Base-by-base conservation (phyloP, 1,284 basidiomycete genomes). In the Tetrapyrgos nigripes region DNA sequence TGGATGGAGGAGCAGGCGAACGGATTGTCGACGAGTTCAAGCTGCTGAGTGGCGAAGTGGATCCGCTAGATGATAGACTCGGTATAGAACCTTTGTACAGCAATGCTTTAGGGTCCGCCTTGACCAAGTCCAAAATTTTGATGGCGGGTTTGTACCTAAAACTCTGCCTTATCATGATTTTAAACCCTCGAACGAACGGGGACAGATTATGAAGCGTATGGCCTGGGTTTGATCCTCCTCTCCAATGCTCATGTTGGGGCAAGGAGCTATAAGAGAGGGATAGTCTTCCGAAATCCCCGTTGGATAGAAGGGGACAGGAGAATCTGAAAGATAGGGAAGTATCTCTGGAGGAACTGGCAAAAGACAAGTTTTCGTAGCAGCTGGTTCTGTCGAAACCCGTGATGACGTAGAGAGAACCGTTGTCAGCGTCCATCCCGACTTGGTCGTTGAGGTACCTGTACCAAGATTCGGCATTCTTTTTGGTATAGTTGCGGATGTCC, bases 371-470 rank as follows among this genome's bases (percentile, higher is more conserved):
- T 24, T 35, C 50, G n/a, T 35, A 52, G 33, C 31, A 14, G 21
- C 10, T 37, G n/a, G 33, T 24, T 19, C 35, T 52, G 33, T 52
- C 50, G 26, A 26, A 52, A 19, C 50, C 50, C 23, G 50, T 52
- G 21, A 52, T 52, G 33, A 52, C 19, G 27, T 52, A 52, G 17
- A 52, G 35, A 23, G 50, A 35, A 37, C 37, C 50, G 19, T 52
- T 52, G 11, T 52, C 23, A 3, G 37, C 37, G 14, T 52, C 50
- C 35, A 21, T 23, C 24, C 50, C 50, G 27, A 35, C n/a, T 8
- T 17, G 21, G 17, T 31, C 52, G 33, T 54, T 54, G n/a, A 50
- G 29, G 29, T 49, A 49, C 17, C 47, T n/a, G 26, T 53, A 59
- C 45, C 52, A 53, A 14, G 19, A 17, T 21, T 40, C 23, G 5